Base-by-base conservation (phyloP, 148 eudicot species). In the Rhododendron henanense region DNA sequence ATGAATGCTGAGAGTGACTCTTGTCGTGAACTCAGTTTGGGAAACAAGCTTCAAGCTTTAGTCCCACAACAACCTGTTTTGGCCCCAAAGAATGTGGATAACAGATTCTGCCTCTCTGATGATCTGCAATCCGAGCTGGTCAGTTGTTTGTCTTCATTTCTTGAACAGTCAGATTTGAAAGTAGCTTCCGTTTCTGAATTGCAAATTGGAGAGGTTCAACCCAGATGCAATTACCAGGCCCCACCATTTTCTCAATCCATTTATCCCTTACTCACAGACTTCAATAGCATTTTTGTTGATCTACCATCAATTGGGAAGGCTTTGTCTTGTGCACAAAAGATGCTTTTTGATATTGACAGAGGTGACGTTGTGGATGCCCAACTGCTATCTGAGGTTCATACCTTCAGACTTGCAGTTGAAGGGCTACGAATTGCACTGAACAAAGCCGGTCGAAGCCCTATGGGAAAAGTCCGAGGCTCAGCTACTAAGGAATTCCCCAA, bases 231-330 rank as follows among this genome's bases (percentile, higher is more conserved):
- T 47, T 78, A 47, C 35, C 55, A 47, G 81, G 81, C 51, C 50
- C 81, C 81, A 78, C 31, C 81, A 21, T 78, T 78, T 78, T 25
- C 81, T 45, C 81, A 45, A 45, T 78, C 81, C 53, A 78, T 78
- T 44, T 78, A 78, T 45, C 81, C 81, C 35, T 45, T 78, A 47
- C 53, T 78, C 7, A 45, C 31, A 11, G 81, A 47, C 81, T 78
- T 78, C 14, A 50, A 78, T 23, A 45, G 31, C 55, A 78, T 78
- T 45, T 78, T 78, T 78, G 53, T 44, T 23, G 81, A 78, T 21
- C 28, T 47, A 14, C 81, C 81, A 47, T 78, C 31, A 45, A 78
- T 78, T 47, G 57, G 57, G 6, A 78, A 13, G 33, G 55, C 81
- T 78, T 45, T 78, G 55, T 51, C 81, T 78, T 45, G 57, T 45